A percentile compares a stretch with the other conserved stretches of the same genome.
These are phyloP conservation scores for Podila epigama DNA, from an alignment of 192 early-diverging fungal species.

Conservation along the genomic window DNA sequence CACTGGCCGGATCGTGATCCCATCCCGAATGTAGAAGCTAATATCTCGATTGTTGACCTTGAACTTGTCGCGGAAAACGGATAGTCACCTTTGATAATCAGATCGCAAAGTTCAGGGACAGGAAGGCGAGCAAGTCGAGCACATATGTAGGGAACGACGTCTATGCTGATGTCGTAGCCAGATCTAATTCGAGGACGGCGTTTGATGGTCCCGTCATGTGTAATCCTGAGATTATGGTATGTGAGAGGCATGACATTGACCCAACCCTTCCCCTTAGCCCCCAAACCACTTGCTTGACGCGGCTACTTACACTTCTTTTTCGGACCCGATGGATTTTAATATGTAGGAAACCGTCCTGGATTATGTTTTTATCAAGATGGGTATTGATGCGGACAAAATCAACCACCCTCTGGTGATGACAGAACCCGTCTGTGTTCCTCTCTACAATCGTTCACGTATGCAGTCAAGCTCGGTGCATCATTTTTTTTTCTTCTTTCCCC, in stretches of 20 bases:
- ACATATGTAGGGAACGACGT: slow-evolving; percentile 76
- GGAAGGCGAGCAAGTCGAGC: slow-evolving; percentile 52
- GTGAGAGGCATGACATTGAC: slow-evolving; percentile 7
- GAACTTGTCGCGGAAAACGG: no score
- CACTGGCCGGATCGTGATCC: neutral
- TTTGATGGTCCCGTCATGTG: slow-evolving; percentile 73
- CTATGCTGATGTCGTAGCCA: slow-evolving; percentile 58
- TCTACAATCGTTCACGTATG: slow-evolving; percentile 76
- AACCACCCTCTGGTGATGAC: slow-evolving; percentile 89
- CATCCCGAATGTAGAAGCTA: no score
- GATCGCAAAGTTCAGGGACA: slow-evolving; percentile 70
- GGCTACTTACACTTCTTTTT: neutral
- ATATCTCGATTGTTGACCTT: no score
- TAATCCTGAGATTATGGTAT: slow-evolving; percentile 81
- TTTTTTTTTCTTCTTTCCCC: no score
- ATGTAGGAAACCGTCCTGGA: slow-evolving; percentile 82
- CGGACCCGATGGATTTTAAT: neutral
- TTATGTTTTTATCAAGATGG: slow-evolving; percentile 84
- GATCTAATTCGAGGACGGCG: slow-evolving; percentile 62
- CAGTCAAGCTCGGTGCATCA: neutral
- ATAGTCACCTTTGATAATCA: slow-evolving; percentile 78
- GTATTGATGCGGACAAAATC: slow-evolving; percentile 73
- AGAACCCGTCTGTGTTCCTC: slow-evolving; percentile 81
- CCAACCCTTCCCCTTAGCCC: neutral
- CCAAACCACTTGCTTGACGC: neutral